Evolutionary conservation across 768 basidiomycete species (phyloP), one percentile per base, ranked within the genome.

Genomic region (Gymnopilus dilepis): DNA sequence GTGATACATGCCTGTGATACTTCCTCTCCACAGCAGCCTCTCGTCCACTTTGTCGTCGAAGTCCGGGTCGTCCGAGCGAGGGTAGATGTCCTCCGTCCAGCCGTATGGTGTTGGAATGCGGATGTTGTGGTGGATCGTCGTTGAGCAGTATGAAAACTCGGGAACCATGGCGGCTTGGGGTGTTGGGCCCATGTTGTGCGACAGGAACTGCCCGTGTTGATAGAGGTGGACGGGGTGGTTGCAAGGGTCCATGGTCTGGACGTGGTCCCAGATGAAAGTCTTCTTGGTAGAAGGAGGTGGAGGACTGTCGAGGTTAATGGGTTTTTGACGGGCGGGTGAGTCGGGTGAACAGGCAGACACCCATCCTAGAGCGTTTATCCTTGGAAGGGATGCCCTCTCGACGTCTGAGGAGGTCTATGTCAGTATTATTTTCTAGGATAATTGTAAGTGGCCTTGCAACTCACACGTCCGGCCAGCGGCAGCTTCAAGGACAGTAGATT

Each of bases 21-120:
- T 84, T 3, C 92, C 92, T 40, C 92, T 80, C 92, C 92, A 93
- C 40, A 86, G 77, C 17, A 92, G 64, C 3, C 84, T 76, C 61
- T 88, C 84, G 69, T 89, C 83, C 1, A 74, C 28, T 75, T 89
- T 92, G 31, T 82, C 78, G 15, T 86, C 83, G 84, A 88, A 94
- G 0, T 78, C 79, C 8, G 87, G 82, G 71, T 91, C 86, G 64
- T 86, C 77, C 2, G 70, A 70, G 2, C 76, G 75, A 6, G 78
- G 74, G 9, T 69, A 68, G 5, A 79, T 70, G 13, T 81, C 81
- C 6, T 77, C 80, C 0, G 79, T 53, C 83, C 83, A 87, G 15
- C 73, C 78, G 51, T 83, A 83, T 0, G 80, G 77, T 1, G 76
- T 76, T 0, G 84, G 79, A 3, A 81, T 76, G 31, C 82, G 82